Conservation (phyloP, 192 early-diverging fungal species). For the Coemansia sp. region DNA sequence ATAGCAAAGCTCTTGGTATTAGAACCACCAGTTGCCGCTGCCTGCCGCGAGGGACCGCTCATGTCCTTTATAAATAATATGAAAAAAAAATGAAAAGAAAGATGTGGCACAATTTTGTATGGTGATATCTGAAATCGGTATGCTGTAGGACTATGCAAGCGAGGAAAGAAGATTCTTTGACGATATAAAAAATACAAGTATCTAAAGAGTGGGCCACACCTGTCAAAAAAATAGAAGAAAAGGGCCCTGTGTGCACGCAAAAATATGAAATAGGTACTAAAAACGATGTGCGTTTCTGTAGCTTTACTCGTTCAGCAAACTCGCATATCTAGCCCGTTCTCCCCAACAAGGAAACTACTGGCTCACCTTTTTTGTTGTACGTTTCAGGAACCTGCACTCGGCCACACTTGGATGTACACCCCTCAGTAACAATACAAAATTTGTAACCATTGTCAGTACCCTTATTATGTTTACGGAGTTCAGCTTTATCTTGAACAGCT, state of each 20-base stretch:
- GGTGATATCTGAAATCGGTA: background rate
- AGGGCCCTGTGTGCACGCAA: background rate
- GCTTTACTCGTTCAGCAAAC: background rate
- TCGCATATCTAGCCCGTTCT: background rate
- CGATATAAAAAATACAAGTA: background rate
- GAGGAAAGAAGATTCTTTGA: background rate
- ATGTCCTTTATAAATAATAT: background rate
- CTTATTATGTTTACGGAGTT: background rate
- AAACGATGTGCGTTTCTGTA: background rate
- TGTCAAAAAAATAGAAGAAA: background rate
- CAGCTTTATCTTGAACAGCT: background rate
- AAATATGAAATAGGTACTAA: background rate
- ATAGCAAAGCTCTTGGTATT: conserved; percentile 17
- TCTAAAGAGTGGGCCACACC: background rate
- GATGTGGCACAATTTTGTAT: background rate
- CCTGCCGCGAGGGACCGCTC: background rate
- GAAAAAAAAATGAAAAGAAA: background rate
- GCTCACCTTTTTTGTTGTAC: background rate
- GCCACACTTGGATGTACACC: background rate
- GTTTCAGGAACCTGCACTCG: background rate
- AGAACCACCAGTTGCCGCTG: background rate
- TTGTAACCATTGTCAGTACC: background rate
- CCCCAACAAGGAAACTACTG: background rate
- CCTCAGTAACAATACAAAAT: background rate
- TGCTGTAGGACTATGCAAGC: background rate